Evolutionary conservation across 2,329 filamentous ascomycete species (phyloP).

Genomic region (Metarhizium sp.): DNA sequence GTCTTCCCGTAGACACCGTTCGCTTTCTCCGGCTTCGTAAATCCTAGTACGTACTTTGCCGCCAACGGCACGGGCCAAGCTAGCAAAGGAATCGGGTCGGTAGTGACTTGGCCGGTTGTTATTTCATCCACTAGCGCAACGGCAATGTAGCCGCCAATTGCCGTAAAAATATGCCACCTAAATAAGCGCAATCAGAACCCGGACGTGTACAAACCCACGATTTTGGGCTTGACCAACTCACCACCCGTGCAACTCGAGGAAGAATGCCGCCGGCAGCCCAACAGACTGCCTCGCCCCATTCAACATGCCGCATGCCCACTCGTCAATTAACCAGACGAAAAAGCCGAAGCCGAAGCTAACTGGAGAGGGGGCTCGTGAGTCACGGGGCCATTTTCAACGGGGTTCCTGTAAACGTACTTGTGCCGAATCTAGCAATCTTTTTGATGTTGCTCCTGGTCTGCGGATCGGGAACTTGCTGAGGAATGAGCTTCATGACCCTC

Average conservation of each 20-base stretch:
- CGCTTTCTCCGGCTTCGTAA: background rate
- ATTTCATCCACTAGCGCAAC: slow-evolving; percentile 28
- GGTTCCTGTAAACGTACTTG: slow-evolving; percentile 7
- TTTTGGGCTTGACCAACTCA: slow-evolving; percentile 11
- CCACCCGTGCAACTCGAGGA: slow-evolving; percentile 33
- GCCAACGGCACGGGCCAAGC: slow-evolving; percentile 26
- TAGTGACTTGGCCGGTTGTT: slow-evolving; percentile 20
- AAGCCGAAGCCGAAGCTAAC: slow-evolving; percentile 28
- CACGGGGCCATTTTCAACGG: no score
- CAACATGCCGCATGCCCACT: slow-evolving; percentile 21
- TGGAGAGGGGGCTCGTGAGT: slow-evolving; percentile 7
- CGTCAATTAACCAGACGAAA: slow-evolving; percentile 29
- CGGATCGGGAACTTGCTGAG: slow-evolving; percentile 20
- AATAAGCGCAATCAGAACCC: background rate
- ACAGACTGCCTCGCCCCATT: slow-evolving; percentile 16
- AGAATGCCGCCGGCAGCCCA: slow-evolving; percentile 27
- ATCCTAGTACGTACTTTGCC: background rate
- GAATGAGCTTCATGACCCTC: slow-evolving; percentile 20
- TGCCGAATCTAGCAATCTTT: slow-evolving; percentile 12
- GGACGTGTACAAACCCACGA: background rate
- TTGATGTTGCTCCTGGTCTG: slow-evolving; percentile 10
- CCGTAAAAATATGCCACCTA: slow-evolving; percentile 34
- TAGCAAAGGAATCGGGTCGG: slow-evolving; percentile 18
- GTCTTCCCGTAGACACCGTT: background rate
- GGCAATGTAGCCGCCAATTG: slow-evolving; percentile 29